Evolutionary conservation across 129 eudicot species (phyloP).

Genomic region (Chrysanthemum lavandulifolium): DNA sequence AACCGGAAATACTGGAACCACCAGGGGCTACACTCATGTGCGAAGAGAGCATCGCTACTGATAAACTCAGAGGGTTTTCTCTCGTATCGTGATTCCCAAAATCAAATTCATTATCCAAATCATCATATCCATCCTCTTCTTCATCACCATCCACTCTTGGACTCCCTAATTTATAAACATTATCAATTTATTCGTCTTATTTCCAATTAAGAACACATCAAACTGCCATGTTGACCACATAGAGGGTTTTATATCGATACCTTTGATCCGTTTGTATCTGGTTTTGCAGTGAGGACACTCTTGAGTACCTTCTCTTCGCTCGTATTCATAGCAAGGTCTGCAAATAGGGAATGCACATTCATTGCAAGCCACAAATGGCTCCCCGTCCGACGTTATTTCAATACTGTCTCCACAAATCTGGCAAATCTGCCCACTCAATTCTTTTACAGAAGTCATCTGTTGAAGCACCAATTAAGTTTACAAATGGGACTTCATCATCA

Average conservation of each 20-base stretch:
- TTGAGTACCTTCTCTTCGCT: slow-evolving; percentile 69
- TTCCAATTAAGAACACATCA: slow-evolving; percentile 2
- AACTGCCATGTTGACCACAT: background rate
- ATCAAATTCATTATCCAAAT: slow-evolving; percentile 62
- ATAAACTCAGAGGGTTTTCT: slow-evolving; percentile 36
- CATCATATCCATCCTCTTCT: slow-evolving; percentile 78
- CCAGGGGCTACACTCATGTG: slow-evolving; percentile 43
- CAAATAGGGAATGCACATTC: slow-evolving; percentile 87
- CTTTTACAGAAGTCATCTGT: slow-evolving; percentile 82
- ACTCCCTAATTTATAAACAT: slow-evolving; percentile 36
- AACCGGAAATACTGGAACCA: slow-evolving; percentile 46
- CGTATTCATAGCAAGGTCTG: slow-evolving; percentile 71
- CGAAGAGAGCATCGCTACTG: slow-evolving; percentile 26
- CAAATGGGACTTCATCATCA: slow-evolving; percentile 1
- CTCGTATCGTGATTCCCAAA: slow-evolving; percentile 31
- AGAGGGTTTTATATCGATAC: slow-evolving; percentile 24
- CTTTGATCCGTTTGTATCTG: slow-evolving; percentile 66
- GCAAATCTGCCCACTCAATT: slow-evolving; percentile 49
- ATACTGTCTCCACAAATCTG: slow-evolving; percentile 73
- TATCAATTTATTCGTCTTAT: slow-evolving; percentile 16
- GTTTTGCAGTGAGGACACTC: slow-evolving; percentile 83
- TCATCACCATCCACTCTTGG: slow-evolving; percentile 82
- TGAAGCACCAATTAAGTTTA: slow-evolving; percentile 6
- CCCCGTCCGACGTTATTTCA: slow-evolving; percentile 47
- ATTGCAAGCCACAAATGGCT: slow-evolving; percentile 76